Base-by-base conservation (phyloP, 1,139 yeast species). In the Yamadazyma taylorii region DNA sequence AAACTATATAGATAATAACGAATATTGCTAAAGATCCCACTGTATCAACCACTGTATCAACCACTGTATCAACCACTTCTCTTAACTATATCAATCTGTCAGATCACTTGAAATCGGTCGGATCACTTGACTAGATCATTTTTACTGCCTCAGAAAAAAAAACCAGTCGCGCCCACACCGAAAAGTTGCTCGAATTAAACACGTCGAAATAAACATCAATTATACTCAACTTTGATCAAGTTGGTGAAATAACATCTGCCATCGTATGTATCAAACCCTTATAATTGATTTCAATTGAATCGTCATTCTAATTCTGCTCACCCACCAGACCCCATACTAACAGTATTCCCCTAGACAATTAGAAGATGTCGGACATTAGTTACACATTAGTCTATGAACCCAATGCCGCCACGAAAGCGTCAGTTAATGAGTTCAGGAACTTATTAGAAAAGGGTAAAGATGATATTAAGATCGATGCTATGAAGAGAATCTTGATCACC, bases 391-490 rank as follows among this genome's bases (percentile, higher is more conserved):
- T 85, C 46, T 80, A 80, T 56, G 89, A 85, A 71, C 86, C 89
- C 38, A 75, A 78, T 50, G 75, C 90, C 55, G 77, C 84, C 42
- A 75, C 78, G 49, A 83, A 81, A 61, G 79, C 83, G 46, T 78
- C 95, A 23, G 77, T 78, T 38, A 77, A 77, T 54, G 96, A 90
- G 64, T 84, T 85, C 67, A 85, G 80, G 59, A 77, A 78, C 39
- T 73, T 84, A 49, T 75, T 94, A 53, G 98, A 92, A 66, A 88
- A 86, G 63, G 95, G 96, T 38, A 79, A 79, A 48, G 98, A 92
- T 61, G 95, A 85, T 26, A 81, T 79, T 51, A 90, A 92, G 65
- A 78, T 90, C 47, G 87, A 81, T 39, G 84, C 96, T 43, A 92
- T 92, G 98, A 86, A 86, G 58, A 79, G 79, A 52, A 85, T 92